Evolutionary conservation across 1,139 yeast genomes (phyloP), one percentile per base, ranked within the genome.

Genomic region (Meyerozyma elateridarum): DNA sequence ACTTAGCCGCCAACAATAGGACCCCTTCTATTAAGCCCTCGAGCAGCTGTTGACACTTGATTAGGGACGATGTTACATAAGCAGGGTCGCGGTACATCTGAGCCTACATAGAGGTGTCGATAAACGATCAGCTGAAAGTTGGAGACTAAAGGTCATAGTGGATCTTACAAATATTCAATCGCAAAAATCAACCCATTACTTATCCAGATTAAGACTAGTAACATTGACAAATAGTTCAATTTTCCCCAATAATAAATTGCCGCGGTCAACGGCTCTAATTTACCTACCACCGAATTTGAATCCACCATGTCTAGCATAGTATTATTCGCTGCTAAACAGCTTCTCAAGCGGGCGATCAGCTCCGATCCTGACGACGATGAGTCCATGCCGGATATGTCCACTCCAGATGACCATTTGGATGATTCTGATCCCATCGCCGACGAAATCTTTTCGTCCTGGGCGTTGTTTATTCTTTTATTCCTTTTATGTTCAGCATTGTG

Each of bases 381-480:
- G 26, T 73, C 68, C 30, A 48, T 61, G 5, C 76, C 79, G 4
- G 79, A 70, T 31, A 49, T 63, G 16, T 58, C 73, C 11, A 45
- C 68, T 29, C 71, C 83, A 0, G 85, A 75, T 36, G 80, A 75
- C 31, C 79, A 56, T 15, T 45, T 59, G 28, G 78, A 76, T 11
- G 79, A 75, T 20, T 70, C 80, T n/a, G 87, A 85, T 49, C 96
- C 97, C 0, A 85, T 88, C n/a, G 80, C 93, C 2, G 96, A 91
- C 48, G 98, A 91, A 56, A 88, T 91, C 48, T 91, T 88, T 55
- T 83, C 95, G 7, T 85, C 96, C 0, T 93, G 98, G 99, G 97
- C 98, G 0, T 63, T 93, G 25, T 89, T 88, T 57, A 93, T 93
- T 38, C 70, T 91, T 42, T 61, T 93, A 33, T 74, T 85, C 37